These are phyloP conservation scores for Psidium guajava DNA, from an alignment of 345 rosid genomes.

Conservation along the genomic window DNA sequence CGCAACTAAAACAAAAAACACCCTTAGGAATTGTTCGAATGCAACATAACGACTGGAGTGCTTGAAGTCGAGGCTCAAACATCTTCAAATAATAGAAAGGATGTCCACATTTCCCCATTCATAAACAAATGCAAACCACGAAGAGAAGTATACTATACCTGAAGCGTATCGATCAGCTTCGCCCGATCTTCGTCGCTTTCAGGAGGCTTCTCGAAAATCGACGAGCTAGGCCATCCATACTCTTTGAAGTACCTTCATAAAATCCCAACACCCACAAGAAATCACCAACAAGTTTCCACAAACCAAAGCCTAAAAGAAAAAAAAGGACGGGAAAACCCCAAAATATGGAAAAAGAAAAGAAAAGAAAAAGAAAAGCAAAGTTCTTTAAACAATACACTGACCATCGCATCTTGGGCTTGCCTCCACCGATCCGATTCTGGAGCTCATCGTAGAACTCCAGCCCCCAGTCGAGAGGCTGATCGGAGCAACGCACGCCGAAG, in stretches of 20 bases:
- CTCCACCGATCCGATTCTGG: constrained; percentile 85
- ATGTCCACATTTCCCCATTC: not conserved
- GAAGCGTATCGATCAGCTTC: constrained; percentile 70
- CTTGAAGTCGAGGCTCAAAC: not conserved
- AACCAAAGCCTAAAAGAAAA: not conserved
- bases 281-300: not conserved
- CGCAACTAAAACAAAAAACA: not conserved
- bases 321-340: not conserved
- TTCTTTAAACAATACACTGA: not conserved
- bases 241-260: constrained; percentile 70
- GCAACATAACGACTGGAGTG: not conserved
- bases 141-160: constrained; percentile 23
- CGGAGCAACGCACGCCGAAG: constrained; percentile 63
- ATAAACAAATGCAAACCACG: not conserved
- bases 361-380: not conserved
- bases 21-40: not conserved
- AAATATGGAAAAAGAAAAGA: not conserved
- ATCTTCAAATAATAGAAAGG: not conserved
- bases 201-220: constrained; percentile 43
- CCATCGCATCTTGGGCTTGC: constrained; percentile 98
- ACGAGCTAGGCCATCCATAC: constrained; percentile 88
- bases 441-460: constrained; percentile 69
- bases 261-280: not conserved
- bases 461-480: constrained; percentile 54
- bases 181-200: constrained; percentile 54